Evolutionary conservation across 2,329 filamentous ascomycete species (phyloP).

Genomic region (Monosporascus sp.): DNA sequence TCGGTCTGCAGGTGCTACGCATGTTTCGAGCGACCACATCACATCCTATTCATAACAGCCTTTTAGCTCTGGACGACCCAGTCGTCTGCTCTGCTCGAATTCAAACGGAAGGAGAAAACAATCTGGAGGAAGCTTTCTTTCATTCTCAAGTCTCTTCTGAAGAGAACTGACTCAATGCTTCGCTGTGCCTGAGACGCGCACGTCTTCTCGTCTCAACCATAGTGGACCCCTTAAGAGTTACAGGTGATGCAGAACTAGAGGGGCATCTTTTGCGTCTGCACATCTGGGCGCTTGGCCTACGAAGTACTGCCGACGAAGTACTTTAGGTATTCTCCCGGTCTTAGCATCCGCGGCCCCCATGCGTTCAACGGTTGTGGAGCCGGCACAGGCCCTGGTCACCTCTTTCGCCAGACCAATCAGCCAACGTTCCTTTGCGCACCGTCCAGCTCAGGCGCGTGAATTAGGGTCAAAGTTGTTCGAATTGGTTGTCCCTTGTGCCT

Average conservation of each 20-base stretch:
- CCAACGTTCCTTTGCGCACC: not conserved
- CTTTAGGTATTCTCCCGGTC: not conserved
- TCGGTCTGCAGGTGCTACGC: not conserved
- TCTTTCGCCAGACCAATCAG: not conserved
- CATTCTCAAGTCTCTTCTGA: not conserved
- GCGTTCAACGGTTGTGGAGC: not conserved
- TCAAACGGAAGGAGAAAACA: not conserved
- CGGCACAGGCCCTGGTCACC: not conserved
- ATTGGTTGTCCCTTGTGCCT: too few relatives aligned
- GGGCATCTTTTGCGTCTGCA: not conserved
- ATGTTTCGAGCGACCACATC: not conserved
- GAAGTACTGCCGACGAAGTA: not conserved
- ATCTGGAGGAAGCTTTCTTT: not conserved
- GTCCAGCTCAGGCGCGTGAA: not conserved
- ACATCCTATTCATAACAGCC: not conserved
- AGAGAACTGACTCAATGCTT: not conserved
- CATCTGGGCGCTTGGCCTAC: not conserved
- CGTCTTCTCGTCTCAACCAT: not conserved
- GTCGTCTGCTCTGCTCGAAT: not conserved
- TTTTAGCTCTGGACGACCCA: not conserved
- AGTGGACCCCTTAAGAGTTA: not conserved
- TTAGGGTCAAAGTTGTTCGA: too few relatives aligned
- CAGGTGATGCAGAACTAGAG: not conserved
- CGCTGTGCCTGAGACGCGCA: not conserved
- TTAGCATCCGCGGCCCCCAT: not conserved